These are phyloP conservation scores for Paraphaeosphaeria sporulosa DNA, from an alignment of 2,329 filamentous ascomycete genomes.

Conservation along the genomic window DNA sequence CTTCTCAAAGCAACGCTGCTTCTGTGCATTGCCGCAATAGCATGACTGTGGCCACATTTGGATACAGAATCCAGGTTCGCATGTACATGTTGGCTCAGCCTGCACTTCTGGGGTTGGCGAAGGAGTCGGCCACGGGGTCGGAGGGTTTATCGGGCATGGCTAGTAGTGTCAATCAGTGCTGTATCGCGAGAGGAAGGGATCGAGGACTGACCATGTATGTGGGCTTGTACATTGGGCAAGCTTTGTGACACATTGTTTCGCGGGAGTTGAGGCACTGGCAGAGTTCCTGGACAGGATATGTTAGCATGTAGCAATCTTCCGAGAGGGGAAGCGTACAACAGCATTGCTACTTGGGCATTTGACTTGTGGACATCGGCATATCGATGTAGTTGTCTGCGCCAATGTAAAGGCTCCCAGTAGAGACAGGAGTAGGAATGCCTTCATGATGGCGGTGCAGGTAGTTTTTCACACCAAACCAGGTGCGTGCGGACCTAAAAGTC, in stretches of 20 bases:
- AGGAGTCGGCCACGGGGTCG: conserved; percentile 18
- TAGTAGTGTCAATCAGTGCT: conserved; percentile 12
- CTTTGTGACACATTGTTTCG: conserved; percentile 31
- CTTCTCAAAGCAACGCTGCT: conserved; percentile 33
- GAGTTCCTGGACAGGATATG: conserved; percentile 25
- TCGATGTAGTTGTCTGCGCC: conserved; percentile 21
- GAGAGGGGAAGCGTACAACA: conserved; percentile 22
- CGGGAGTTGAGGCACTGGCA: conserved; percentile 38
- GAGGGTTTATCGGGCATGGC: conserved; percentile 21
- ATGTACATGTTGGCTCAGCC: conserved; percentile 25
- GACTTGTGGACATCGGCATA: conserved; percentile 36
- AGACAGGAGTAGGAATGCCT: conserved; percentile 27
- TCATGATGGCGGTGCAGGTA: conserved; percentile 24
- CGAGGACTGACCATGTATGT: conserved; percentile 22
- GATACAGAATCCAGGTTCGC: conserved; percentile 28
- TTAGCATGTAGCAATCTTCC: not conserved
- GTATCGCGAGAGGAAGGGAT: not conserved
- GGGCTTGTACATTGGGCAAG: conserved; percentile 34
- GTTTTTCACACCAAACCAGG: not conserved
- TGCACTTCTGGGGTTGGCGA: conserved; percentile 8
- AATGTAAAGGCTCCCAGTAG: conserved; percentile 25
- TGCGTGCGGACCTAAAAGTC: not conserved
- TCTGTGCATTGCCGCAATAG: conserved; percentile 35
- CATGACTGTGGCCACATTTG: conserved; percentile 38
- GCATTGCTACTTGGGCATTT: conserved; percentile 33